Percentiles rank a stretch among this genome's conserved stretches.
Evolutionary conservation across 2,329 filamentous ascomycete species (phyloP).

Genomic region (Xylaria sp.): DNA sequence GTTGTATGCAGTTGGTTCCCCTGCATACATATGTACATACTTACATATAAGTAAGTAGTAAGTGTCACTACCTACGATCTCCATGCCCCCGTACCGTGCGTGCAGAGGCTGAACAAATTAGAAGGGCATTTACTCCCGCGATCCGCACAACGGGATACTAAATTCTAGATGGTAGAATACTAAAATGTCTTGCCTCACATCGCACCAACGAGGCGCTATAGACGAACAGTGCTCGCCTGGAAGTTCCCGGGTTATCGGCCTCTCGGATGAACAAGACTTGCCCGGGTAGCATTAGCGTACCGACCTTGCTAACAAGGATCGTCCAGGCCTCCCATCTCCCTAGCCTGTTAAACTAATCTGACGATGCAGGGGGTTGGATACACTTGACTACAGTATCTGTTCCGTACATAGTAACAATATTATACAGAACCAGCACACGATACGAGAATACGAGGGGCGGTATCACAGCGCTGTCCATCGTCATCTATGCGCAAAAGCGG

Average conservation of each 20-base stretch:
- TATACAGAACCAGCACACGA: neutral
- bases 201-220: neutral
- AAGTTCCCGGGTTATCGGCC: conserved; percentile 3
- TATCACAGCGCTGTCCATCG: neutral
- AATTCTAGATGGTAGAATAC: neutral
- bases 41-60: too few species aligned
- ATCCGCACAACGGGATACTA: neutral
- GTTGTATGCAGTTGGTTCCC: neutral
- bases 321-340: neutral
- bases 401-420: neutral
- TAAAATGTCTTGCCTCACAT: neutral
- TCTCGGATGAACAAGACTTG: neutral
- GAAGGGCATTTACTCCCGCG: neutral
- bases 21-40: too few species aligned
- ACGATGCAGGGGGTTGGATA: conserved; percentile 6
- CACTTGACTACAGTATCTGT: neutral
- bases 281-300: neutral
- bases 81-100: neutral
- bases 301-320: neutral
- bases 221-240: neutral
- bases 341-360: neutral
- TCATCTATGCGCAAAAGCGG: neutral
- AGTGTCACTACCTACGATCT: too few species aligned
- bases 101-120: neutral
- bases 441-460: neutral